Percentiles rank a stretch among this genome's conserved stretches.
Conservation (phyloP, 164 flowering plant genomes). For the Vitis cinerea region DNA sequence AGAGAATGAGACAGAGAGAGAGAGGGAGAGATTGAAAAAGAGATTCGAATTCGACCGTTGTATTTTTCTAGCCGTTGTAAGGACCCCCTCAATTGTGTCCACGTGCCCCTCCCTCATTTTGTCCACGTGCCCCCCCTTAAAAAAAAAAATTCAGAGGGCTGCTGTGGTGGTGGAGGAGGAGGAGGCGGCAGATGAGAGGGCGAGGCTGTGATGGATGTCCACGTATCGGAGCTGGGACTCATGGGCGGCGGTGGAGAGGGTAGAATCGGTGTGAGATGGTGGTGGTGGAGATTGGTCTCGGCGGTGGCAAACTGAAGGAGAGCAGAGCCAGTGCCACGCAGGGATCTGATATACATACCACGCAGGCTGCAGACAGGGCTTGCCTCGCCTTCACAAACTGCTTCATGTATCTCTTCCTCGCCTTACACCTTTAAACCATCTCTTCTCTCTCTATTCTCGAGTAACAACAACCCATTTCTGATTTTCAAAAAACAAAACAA, state of each 20-base stretch:
- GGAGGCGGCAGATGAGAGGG: slow-evolving; percentile 30
- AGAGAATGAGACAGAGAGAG: slow-evolving; percentile 5
- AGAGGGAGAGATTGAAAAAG: slow-evolving; percentile 3
- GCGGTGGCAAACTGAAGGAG: slow-evolving; percentile 78
- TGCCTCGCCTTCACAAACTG: slow-evolving; percentile 79
- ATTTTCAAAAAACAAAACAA: no score
- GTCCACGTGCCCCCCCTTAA: no score
- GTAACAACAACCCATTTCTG: slow-evolving; percentile 71
- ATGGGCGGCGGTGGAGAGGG: slow-evolving; percentile 28
- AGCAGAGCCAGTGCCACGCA: slow-evolving; percentile 74
- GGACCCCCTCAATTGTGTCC: no score
- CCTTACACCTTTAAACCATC: slow-evolving; percentile 75
- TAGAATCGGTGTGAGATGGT: slow-evolving; percentile 8
- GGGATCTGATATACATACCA: slow-evolving; percentile 65
- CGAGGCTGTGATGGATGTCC: slow-evolving; percentile 48
- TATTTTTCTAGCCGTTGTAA: no score
- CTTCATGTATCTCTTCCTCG: slow-evolving; percentile 84
- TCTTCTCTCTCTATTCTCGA: slow-evolving; percentile 76
- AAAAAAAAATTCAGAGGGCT: no score
- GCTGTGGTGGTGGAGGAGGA: slow-evolving; percentile 33
- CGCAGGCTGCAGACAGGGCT: slow-evolving; percentile 69
- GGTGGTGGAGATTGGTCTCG: slow-evolving; percentile 51
- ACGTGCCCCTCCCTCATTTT: no score
- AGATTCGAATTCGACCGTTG: no score
- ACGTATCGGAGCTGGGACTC: slow-evolving; percentile 47